Evolutionary conservation across 106 monocot genomes (phyloP).

Genomic region (Dactylorhiza incarnata): DNA sequence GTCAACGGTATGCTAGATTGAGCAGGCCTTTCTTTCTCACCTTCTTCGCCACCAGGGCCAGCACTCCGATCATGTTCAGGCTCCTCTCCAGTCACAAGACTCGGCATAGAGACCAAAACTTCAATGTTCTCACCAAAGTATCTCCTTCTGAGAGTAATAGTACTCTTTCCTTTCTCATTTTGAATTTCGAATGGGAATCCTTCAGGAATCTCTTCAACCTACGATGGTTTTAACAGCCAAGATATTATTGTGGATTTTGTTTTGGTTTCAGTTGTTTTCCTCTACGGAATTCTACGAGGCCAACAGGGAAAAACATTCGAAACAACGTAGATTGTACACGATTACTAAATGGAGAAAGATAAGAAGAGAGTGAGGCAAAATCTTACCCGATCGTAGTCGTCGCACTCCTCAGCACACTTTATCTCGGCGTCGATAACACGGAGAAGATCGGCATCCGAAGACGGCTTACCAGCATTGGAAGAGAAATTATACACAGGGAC

Average conservation of each 20-base stretch:
- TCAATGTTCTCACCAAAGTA: conserved; percentile 57
- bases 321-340: not conserved
- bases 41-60: conserved; percentile 17
- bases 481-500: conserved; percentile 12
- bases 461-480: conserved; percentile 14
- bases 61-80: conserved; percentile 19
- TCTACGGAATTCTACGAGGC: not conserved
- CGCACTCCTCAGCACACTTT: conserved; percentile 71
- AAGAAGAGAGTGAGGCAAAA: not conserved
- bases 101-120: conserved; percentile 54
- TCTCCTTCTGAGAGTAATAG: conserved; percentile 36
- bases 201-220: conserved; percentile 61
- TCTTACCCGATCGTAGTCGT: conserved; percentile 51
- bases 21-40: conserved; percentile 7
- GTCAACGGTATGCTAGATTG: conserved; percentile 57
- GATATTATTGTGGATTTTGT: not conserved
- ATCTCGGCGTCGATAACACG: conserved; percentile 72
- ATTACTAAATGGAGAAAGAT: not conserved
- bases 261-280: not conserved
- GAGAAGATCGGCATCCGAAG: conserved; percentile 36
- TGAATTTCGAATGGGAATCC: conserved; percentile 65
- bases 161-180: conserved; percentile 43
- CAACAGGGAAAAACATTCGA: not conserved
- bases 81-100: conserved; percentile 64
- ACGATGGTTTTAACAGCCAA: too few relatives aligned